A percentile compares a stretch with the other conserved stretches of the same genome.
phyloP scores from a whole-genome alignment of 306 rosid species.

The Potentilla sterilis region DNA sequence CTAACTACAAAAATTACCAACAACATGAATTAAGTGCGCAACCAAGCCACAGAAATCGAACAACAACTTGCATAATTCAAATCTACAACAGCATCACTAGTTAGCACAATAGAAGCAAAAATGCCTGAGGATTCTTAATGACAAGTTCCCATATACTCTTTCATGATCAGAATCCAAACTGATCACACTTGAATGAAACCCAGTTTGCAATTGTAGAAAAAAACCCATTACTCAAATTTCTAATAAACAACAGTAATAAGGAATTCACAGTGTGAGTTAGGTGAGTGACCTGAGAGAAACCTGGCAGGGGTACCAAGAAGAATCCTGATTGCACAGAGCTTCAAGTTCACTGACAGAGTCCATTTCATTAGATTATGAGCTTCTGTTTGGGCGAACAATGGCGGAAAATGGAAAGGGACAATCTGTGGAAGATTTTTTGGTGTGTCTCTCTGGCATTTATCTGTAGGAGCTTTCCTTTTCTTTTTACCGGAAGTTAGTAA shows the following conservation, averaged over 20 bases:
- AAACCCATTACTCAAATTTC: neutral
- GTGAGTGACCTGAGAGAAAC: constrained; percentile 16
- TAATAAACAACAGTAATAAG: neutral
- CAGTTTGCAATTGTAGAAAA: neutral
- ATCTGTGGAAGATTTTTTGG: neutral
- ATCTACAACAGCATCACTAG: neutral
- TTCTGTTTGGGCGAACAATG: too few species aligned
- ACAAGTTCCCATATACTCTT: neutral
- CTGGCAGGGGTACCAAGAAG: constrained; percentile 25
- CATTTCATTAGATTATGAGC: neutral
- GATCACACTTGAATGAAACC: neutral
- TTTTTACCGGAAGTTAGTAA: too few species aligned
- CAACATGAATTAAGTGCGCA: neutral
- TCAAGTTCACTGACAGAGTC: constrained; percentile 6
- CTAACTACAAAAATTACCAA: too few species aligned
- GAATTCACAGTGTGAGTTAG: neutral
- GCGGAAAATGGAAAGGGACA: neutral
- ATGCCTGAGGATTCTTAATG: neutral
- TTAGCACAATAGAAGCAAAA: neutral
- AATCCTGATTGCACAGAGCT: constrained; percentile 21
- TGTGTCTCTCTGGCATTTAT: neutral
- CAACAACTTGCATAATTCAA: neutral
- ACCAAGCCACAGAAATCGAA: neutral
- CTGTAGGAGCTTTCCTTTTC: neutral
- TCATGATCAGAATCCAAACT: neutral